phyloP scores from a whole-genome alignment of 768 basidiomycete species.

The Cystoderma amianthinum region DNA sequence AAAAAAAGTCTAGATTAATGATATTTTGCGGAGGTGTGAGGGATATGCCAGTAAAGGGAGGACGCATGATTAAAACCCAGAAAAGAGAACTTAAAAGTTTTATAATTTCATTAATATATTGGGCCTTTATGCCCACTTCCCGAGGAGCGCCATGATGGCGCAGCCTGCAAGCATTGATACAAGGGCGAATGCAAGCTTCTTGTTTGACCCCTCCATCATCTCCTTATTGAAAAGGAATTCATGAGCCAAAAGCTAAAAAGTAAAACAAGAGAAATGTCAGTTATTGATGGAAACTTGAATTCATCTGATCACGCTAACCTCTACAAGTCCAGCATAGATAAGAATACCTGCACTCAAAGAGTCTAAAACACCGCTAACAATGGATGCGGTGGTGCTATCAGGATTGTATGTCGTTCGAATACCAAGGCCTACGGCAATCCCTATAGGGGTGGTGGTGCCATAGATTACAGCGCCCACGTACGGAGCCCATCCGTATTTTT shows the following conservation, averaged over 20 bases:
- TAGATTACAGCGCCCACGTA: slow-evolving; percentile 56
- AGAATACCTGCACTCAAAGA: slow-evolving; percentile 83
- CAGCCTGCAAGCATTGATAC: slow-evolving; percentile 78
- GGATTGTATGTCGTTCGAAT: slow-evolving; percentile 81
- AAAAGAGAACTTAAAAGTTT: too few relatives aligned
- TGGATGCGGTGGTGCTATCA: slow-evolving; percentile 61
- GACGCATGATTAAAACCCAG: too few relatives aligned
- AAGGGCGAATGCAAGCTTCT: slow-evolving; percentile 65
- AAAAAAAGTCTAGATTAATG: too few relatives aligned
- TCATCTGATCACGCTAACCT: slow-evolving; percentile 52
- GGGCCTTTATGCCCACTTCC: slow-evolving; percentile 87
- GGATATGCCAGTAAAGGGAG: too few relatives aligned
- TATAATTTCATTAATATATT: too few relatives aligned
- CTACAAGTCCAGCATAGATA: slow-evolving; percentile 81
- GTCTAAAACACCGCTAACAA: slow-evolving; percentile 84
- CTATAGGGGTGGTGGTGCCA: slow-evolving; percentile 78
- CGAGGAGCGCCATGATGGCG: slow-evolving; percentile 87
- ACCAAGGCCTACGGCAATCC: slow-evolving; percentile 81
- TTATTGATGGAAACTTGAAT: neutral
- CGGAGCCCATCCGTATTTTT: slow-evolving; percentile 49
- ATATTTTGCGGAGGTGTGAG: too few relatives aligned
- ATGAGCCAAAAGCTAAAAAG: slow-evolving; percentile 75
- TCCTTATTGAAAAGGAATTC: slow-evolving; percentile 90
- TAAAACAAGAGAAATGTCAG: slow-evolving; percentile 6
- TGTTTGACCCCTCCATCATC: slow-evolving; percentile 64